Base-by-base conservation (phyloP, 2,329 filamentous ascomycete genomes). In the Hymenoscyphus linearis region DNA sequence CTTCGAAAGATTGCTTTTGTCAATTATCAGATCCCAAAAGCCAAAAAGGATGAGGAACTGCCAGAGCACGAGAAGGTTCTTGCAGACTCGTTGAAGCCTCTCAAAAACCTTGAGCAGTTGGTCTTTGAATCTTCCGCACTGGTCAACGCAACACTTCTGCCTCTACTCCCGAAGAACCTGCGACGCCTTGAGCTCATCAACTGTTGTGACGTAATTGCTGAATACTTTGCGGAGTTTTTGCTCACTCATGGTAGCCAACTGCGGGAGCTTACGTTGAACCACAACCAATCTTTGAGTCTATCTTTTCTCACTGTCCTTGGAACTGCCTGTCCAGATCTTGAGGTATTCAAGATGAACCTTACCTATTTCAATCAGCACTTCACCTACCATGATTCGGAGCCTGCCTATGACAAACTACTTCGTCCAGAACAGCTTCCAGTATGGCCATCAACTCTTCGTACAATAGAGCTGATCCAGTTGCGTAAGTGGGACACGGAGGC, bases 241-340 rank as follows among this genome's bases (percentile, higher is more conserved):
- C 71, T 78, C 5, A 82, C 82, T 0, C 85, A 90, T 68, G 93
- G 92, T 0, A 74, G 77, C 25, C 76, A 83, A n/a, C 77, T 98
- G 25, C 81, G 82, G 58, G 82, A 83, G 40, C 79, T 98, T 7
- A 82, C 80, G 1, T 77, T 97, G 4, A 84, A 88, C 58, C 89
- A 96, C 74, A 96, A 96, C 69, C 86, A 90, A 64, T 85, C 87
- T 2, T 78, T 97, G 44, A 88, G 86, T 68, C 76, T 97, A 47
- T 84, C 82, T 0, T 97, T 96, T 69, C 78, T 95, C 6, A 82
- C 85, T 0, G 74, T 81, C 27, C 75, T 98, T 53, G 85, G 83
- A 18, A 73, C 76, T 3, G 80, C 82, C 1, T 96, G 92, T 70
- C 90, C 91, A 0, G 79, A 80, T 3, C 79, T 98, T 5, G 79